Base-by-base conservation (phyloP, 768 basidiomycete species). In the Collybiopsis confluens region DNA sequence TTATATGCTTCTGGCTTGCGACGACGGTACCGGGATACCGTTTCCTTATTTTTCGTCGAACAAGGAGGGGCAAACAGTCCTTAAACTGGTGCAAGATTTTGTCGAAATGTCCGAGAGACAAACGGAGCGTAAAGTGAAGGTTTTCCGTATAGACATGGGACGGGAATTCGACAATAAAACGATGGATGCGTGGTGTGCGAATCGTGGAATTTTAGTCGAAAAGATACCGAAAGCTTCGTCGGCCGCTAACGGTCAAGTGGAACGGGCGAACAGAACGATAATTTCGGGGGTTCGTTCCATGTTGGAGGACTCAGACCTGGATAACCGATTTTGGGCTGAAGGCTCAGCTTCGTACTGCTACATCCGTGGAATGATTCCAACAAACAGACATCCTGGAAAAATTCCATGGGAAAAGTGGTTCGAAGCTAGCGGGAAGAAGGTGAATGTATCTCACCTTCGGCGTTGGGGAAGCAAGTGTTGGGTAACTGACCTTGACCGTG, bases 401-500 rank as follows among this genome's bases (percentile, higher is more conserved):
- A n/a, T 42, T 6, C 40, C 40, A 5, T 42, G 40, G 40, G 40
- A n/a, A 8, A 42, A 23, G n/a, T 42, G 40, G 40, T 42, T 42
- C 16, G 23, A 23, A 16, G 16, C n/a, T 6, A 23, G 16, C 7
- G 8, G n/a, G 16, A 8, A n/a, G 23, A 33, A 33, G 13, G 40
- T 38, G 1, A 58, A 58, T 45, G 50, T 58, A 0, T 58, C 54
- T n/a, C 57, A 58, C 38, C 37, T 58, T 9, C 30, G 57, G 26
- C 42, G 2, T 6, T 58, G 58, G 58, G 58, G 54, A n/a, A 41
- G 54, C 11, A 15, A 36, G 8, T 49, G 42, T 36, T 58, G 54
- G 58, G 58, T 58, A 11, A 58, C 53, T 15, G 58, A 59, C 41
- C 43, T 59, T 3, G 58, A 59, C 21, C 6, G 45, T 2, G 2